Evolutionary conservation across 805 yeast genomes (phyloP), one percentile per base, ranked within the genome.

Genomic region (Nematodospora valgi): DNA sequence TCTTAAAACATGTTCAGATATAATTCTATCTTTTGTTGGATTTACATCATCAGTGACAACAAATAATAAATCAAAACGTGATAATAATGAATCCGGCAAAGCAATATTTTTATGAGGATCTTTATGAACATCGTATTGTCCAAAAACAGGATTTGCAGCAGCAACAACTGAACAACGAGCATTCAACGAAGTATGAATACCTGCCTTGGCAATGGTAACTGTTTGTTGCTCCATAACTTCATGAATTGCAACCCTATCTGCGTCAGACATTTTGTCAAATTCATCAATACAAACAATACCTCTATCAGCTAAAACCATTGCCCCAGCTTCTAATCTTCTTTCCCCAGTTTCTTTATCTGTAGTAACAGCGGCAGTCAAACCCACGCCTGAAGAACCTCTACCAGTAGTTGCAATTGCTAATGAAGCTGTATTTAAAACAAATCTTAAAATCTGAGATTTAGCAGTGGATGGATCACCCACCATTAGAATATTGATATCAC

Each of bases 221-320:
- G 98, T 93, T 61, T 93, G 98, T 65, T 93, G 98, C 68, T 93
- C 98, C 98, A 93, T 93, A 32, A 93, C 98, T 74, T 93, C 98
- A 63, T 93, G 98, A 53, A 93, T 93, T 1, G 98, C 98, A 34
- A 93, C 98, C 56, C 98, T 76, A 66, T 93, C 98, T 18, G 80
- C 78, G 59, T 93, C 98, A 43, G 86, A 82, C 98, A 93, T 93
- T 63, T 93, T 93, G 66, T 91, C 98, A 55, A 93, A 93, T 70
- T 93, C 98, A 71, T 93, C 98, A 52, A 93, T 94, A 75, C 98
- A 93, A 27, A 93, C 97, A 38, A 93, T 75, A 45, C 98, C 98
- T 46, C 97, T 72, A 62, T 93, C 98, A 9, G 98, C 98, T 44
- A 93, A 70, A 24, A 93, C 98, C 97, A 93, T 91, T 3, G 98